phyloP scores from a whole-genome alignment of 2,329 filamentous ascomycete genomes.

The Colletotrichum lini region DNA sequence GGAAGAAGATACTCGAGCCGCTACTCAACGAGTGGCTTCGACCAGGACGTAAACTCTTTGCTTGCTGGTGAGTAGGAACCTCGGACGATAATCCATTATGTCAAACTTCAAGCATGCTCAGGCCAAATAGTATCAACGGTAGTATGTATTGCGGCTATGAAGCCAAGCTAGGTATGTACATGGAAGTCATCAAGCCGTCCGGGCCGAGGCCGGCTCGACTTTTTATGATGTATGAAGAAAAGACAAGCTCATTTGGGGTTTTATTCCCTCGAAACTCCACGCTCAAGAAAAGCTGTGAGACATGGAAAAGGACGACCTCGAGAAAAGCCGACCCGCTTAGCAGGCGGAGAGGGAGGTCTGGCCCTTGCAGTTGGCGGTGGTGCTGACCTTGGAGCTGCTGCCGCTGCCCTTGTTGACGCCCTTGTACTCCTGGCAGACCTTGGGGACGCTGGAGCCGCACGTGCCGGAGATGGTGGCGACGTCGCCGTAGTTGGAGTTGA shows the following conservation, averaged over 20 bases:
- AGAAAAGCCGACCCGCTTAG: constrained; percentile 2
- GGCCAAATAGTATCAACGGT: background rate
- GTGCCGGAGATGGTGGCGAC: constrained; percentile 45
- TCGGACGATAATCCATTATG: background rate
- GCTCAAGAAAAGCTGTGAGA: constrained; percentile 3
- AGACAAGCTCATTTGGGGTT: constrained; percentile 12
- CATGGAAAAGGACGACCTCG: background rate
- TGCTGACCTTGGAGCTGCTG: constrained; percentile 41
- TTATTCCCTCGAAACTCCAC: constrained; percentile 5
- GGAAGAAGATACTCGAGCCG: too few species aligned
- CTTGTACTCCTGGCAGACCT: constrained; percentile 45
- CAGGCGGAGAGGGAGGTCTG: constrained; percentile 38
- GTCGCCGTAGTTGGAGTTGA: constrained; percentile 57
- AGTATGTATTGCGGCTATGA: constrained; percentile 18
- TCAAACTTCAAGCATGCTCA: background rate
- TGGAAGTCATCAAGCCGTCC: constrained; percentile 10
- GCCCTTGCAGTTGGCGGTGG: constrained; percentile 42
- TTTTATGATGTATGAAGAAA: constrained; percentile 21
- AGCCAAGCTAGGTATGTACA: constrained; percentile 38
- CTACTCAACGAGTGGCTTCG: too few species aligned
- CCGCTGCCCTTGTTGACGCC: constrained; percentile 40
- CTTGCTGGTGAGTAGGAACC: background rate
- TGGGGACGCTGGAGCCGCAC: constrained; percentile 40
- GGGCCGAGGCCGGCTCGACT: background rate
- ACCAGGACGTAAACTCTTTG: background rate